Evolutionary conservation across 352 stramenopile genomes (phyloP).

Genomic region (Phytopythium cucurbitacearum): DNA sequence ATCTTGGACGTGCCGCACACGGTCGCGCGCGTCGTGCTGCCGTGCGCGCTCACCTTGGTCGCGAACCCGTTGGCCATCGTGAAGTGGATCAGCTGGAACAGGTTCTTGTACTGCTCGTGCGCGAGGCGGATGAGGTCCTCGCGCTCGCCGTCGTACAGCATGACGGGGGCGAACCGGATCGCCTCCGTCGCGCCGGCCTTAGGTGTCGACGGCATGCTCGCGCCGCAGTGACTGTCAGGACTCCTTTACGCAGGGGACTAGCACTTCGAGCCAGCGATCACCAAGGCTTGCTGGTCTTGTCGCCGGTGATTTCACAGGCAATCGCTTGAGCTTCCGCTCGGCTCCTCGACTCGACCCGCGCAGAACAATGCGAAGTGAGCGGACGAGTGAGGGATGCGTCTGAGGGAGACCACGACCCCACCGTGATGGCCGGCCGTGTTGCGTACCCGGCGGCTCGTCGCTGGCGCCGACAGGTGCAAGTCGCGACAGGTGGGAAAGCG

Average conservation of each 20-base stretch:
- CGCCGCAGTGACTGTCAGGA: neutral
- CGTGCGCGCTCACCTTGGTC: slow-evolving; percentile 45
- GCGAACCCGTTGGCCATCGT: slow-evolving; percentile 31
- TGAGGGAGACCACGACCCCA: too few relatives aligned
- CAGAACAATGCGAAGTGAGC: too few relatives aligned
- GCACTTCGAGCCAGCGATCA: too few relatives aligned
- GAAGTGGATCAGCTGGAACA: slow-evolving; percentile 42
- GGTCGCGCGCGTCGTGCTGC: slow-evolving; percentile 46
- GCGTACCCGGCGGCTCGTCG: neutral
- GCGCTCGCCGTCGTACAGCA: slow-evolving; percentile 29
- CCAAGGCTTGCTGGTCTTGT: too few relatives aligned
- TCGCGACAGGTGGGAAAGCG: neutral
- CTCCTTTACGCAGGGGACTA: too few relatives aligned
- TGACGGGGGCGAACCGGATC: slow-evolving; percentile 28
- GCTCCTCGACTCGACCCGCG: too few relatives aligned
- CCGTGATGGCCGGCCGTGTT: too few relatives aligned
- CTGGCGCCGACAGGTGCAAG: neutral
- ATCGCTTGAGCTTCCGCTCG: too few relatives aligned
- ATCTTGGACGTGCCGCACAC: slow-evolving; percentile 42
- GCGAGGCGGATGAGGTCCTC: slow-evolving; percentile 28
- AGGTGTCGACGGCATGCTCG: slow-evolving; percentile 14
- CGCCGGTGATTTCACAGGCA: too few relatives aligned
- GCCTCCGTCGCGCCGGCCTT: slow-evolving; percentile 10
- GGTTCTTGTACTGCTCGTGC: slow-evolving; percentile 26
- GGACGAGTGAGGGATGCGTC: too few relatives aligned